These are phyloP conservation scores for Euphorbia tirucalli DNA, from an alignment of 345 rosid species.

Conservation along the genomic window DNA sequence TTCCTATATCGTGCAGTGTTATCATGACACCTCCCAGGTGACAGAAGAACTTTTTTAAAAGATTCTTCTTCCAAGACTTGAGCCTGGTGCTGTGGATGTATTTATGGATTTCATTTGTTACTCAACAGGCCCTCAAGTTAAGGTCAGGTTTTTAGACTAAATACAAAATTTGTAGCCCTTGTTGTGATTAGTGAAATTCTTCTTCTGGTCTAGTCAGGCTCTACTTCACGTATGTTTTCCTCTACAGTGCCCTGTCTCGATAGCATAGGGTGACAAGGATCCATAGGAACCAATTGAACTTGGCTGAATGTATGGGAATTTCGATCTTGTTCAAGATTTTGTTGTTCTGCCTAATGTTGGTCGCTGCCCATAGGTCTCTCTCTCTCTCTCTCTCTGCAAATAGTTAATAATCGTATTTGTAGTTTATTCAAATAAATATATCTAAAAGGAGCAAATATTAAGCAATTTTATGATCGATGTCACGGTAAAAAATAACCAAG, in stretches of 20 bases:
- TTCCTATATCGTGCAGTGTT: constrained; percentile 55
- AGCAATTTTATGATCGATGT: too few relatives aligned
- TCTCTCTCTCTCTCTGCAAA: constrained; percentile 13
- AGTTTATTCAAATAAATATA: too few relatives aligned
- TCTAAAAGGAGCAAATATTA: too few relatives aligned
- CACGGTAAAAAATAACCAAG: too few relatives aligned
- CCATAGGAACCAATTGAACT: constrained; percentile 92
- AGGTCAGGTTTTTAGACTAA: constrained; percentile 41
- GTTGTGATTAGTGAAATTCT: background rate
- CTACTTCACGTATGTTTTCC: background rate
- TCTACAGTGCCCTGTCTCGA: constrained; percentile 71
- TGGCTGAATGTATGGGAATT: constrained; percentile 58
- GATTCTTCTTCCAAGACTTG: constrained; percentile 84
- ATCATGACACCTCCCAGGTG: constrained; percentile 75
- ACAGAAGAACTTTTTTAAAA: constrained; percentile 79
- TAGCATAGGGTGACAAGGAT: constrained; percentile 96
- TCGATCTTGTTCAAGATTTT: constrained; percentile 68
- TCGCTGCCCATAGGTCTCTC: constrained; percentile 86
- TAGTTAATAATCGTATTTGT: too few relatives aligned
- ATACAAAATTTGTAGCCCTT: background rate
- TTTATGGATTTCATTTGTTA: constrained; percentile 92
- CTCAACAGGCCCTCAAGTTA: constrained; percentile 72
- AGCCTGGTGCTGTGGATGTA: constrained; percentile 85
- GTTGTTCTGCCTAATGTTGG: constrained; percentile 72
- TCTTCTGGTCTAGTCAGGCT: too few relatives aligned